Percentiles rank a stretch among this genome's conserved stretches.
Conservation (phyloP, 768 basidiomycete species). For the Kwoniella shandongensis region DNA sequence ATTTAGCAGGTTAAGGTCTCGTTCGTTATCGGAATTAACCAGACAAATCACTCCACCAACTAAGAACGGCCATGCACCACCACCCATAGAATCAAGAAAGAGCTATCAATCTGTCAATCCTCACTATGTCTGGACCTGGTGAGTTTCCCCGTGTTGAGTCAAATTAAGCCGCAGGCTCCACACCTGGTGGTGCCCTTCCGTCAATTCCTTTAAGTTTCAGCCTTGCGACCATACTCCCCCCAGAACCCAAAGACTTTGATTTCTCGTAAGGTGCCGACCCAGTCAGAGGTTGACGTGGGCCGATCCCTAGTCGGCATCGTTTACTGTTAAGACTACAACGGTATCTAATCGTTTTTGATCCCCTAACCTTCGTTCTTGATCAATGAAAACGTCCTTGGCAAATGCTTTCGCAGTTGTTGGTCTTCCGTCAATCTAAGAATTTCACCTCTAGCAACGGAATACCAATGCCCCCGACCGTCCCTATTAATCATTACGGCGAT, state of each 20-base stretch:
- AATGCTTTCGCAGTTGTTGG: slow-evolving; percentile 78
- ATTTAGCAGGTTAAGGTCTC: slow-evolving; percentile 93
- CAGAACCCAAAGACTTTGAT: slow-evolving; percentile 87
- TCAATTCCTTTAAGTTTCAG: slow-evolving; percentile 83
- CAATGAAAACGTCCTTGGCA: slow-evolving; percentile 82
- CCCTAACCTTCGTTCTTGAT: slow-evolving; percentile 83
- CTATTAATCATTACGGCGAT: slow-evolving; percentile 77
- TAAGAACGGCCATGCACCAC: slow-evolving; percentile 88
- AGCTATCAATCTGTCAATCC: slow-evolving; percentile 79
- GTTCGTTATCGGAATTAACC: slow-evolving; percentile 94
- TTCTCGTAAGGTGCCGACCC: slow-evolving; percentile 78
- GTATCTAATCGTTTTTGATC: slow-evolving; percentile 83
- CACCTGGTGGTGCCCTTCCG: slow-evolving; percentile 77
- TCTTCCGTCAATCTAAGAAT: slow-evolving; percentile 81
- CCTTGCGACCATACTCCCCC: slow-evolving; percentile 71
- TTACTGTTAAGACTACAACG: slow-evolving; percentile 81
- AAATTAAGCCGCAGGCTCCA: slow-evolving; percentile 82
- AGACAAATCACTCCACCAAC: slow-evolving; percentile 91
- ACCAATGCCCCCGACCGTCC: slow-evolving; percentile 80
- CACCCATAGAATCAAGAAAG: slow-evolving; percentile 82
- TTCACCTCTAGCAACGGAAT: slow-evolving; percentile 80
- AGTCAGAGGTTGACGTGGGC: slow-evolving; percentile 69
- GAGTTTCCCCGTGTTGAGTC: slow-evolving; percentile 75
- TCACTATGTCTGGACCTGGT: slow-evolving; percentile 76
- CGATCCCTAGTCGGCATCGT: slow-evolving; percentile 78